Base-by-base conservation (phyloP, 345 rosid species). In the Salix dunnii region DNA sequence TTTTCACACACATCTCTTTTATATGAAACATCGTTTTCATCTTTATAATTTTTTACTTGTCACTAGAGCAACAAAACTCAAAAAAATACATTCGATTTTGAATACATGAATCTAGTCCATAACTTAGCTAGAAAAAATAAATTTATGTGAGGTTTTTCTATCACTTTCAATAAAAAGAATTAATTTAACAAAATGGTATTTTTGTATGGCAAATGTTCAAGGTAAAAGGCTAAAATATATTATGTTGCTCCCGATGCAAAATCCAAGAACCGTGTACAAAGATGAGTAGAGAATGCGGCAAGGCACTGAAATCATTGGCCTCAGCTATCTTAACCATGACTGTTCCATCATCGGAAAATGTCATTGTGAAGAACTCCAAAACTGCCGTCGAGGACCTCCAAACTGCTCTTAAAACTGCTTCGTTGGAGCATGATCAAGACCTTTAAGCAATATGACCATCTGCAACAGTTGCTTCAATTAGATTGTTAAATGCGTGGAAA, bases 371-470 rank as follows among this genome's bases (percentile, higher is more conserved):
- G 36, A 73, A 36, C 36, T 72, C 80, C 5, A 81, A 72, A 72
- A 12, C n/a, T 30, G 80, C 77, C n/a, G 61, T 73, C 20, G 49
- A 68, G 17, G 80, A 81, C 63, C 66, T 81, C 28, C 68, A 73
- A 76, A 5, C 67, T 31, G 58, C 35, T 16, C 71, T 76, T 3
- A 73, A 81, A 73, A 46, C 58, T 43, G 25, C 17, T 55, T 61
- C 80, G 48, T 33, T 76, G 62, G 71, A 48, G 16, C 36, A 64
- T 1, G 51, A 46, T 43, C 23, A 60, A 23, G 78, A 38, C 73
- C 62, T 60, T 68, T 2, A 55, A 14, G 75, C 76, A 6, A 72
- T 80, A 42, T 84, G 89, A 18, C 89, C 93, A 0, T 87, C 83
- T 38, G 80, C 83, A 4, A 76, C 83, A 18, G 80, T 73, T 43